Evolutionary conservation across 73 alveolate genomes (phyloP).

Genomic region (Effrenium voratum): DNA sequence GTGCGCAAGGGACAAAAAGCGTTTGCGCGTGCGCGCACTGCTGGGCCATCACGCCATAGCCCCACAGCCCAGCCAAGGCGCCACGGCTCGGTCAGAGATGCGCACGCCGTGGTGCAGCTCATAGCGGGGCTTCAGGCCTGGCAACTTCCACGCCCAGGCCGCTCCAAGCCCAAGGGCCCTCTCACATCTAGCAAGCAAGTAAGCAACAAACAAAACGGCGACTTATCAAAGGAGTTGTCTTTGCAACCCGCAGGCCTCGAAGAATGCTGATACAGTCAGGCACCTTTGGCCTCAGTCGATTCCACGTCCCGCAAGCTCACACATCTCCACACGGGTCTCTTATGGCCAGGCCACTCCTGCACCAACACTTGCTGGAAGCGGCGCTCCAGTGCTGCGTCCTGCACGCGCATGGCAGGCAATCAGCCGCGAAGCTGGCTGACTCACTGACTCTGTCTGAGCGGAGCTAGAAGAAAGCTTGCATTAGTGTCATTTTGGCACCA

Average conservation of each 20-base stretch:
- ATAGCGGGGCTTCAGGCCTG: conserved; percentile 89
- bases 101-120: conserved; percentile 94
- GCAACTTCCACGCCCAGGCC: too few relatives aligned
- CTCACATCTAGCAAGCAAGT: background rate
- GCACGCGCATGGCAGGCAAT: too few relatives aligned
- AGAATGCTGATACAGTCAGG: conserved; percentile 54
- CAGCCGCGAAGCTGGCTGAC: too few relatives aligned
- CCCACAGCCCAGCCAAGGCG: background rate
- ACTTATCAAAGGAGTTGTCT: background rate
- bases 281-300: conserved; percentile 51
- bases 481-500: too few relatives aligned
- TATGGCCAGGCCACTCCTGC: conserved; percentile 24
- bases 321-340: background rate
- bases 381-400: conserved; percentile 92
- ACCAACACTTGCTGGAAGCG: conserved; percentile 93
- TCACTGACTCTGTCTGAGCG: too few relatives aligned
- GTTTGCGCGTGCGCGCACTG: too few relatives aligned
- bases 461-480: too few relatives aligned
- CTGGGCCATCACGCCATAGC: background rate
- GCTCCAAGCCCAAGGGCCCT: too few relatives aligned
- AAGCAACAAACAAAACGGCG: background rate
- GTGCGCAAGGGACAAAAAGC: too few relatives aligned
- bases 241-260: conserved; percentile 9
- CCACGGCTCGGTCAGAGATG: conserved; percentile 85
- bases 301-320: background rate